These are phyloP conservation scores for Xylaria sp. DNA, from an alignment of 2,329 filamentous ascomycete genomes.

Conservation along the genomic window DNA sequence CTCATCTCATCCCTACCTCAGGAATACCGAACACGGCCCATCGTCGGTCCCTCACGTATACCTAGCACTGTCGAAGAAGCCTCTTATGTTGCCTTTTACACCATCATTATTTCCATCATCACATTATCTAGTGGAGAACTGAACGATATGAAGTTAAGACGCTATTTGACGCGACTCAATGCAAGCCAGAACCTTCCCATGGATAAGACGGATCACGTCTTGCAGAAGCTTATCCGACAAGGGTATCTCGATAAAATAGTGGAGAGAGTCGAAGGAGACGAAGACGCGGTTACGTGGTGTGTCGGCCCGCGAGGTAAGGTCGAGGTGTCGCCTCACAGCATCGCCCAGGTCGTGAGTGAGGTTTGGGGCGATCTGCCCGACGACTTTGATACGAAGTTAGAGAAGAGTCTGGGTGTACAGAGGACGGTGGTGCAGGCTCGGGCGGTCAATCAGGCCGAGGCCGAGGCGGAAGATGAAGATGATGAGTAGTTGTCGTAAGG, in stretches of 20 bases:
- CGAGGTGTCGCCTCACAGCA: conserved; percentile 82
- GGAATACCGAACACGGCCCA: conserved; percentile 71
- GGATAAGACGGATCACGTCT: conserved; percentile 78
- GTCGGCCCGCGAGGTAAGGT: conserved; percentile 86
- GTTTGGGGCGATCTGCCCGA: conserved; percentile 65
- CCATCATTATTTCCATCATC: conserved; percentile 80
- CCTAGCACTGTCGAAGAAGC: conserved; percentile 75
- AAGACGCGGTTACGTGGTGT: conserved; percentile 82
- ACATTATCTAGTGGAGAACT: conserved; percentile 77
- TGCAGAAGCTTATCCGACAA: conserved; percentile 80
- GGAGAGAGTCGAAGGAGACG: conserved; percentile 72
- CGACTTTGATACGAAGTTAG: conserved; percentile 68
- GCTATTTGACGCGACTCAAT: conserved; percentile 79
- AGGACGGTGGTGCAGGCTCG: conserved; percentile 37
- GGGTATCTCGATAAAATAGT: conserved; percentile 82
- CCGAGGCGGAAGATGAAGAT: conserved; percentile 32
- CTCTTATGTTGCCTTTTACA: conserved; percentile 84
- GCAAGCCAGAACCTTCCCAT: conserved; percentile 78
- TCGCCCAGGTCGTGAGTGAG: conserved; percentile 73
- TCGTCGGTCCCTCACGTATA: conserved; percentile 74
- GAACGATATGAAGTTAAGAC: conserved; percentile 79
- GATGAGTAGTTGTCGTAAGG: not conserved
- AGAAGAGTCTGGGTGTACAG: conserved; percentile 68
- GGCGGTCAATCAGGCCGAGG: conserved; percentile 32
- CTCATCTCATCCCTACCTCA: conserved; percentile 77